Evolutionary conservation across 2,329 filamentous ascomycete species (phyloP).

Genomic region (Pseudogymnoascus sp.): DNA sequence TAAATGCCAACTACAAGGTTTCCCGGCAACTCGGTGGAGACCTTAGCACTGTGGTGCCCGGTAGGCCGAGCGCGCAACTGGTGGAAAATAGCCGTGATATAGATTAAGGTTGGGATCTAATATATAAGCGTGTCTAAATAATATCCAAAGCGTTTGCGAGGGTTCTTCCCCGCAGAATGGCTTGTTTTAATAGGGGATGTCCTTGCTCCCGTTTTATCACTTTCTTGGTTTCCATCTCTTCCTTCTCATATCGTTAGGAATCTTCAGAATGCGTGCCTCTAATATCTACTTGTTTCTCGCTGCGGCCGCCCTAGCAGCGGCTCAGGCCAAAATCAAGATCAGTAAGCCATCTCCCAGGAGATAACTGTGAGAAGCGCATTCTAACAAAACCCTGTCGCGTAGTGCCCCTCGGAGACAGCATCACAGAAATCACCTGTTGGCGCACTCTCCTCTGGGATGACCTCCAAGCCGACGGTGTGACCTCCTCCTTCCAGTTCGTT

Average conservation of each 20-base stretch:
- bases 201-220: not conserved
- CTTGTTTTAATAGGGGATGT: not conserved
- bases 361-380: not conserved
- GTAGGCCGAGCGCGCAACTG: not conserved
- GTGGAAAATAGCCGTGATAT: not conserved
- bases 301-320: not conserved
- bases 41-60: no score
- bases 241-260: not conserved
- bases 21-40: no score
- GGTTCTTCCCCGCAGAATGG: no score
- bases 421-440: slow-evolving; percentile 41
- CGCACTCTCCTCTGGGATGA: slow-evolving; percentile 35
- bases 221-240: not conserved
- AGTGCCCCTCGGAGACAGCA: slow-evolving; percentile 38
- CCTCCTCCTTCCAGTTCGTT: slow-evolving; percentile 34
- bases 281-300: not conserved
- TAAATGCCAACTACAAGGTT: not conserved
- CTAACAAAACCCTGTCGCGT: not conserved
- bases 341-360: not conserved
- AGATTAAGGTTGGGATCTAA: not conserved
- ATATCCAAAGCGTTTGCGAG: not conserved
- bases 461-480: slow-evolving; percentile 29
- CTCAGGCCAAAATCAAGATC: not conserved
- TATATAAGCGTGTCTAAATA: not conserved
- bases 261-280: not conserved